These are phyloP conservation scores for Drechslerella coelobrocha DNA, from an alignment of 2,329 filamentous ascomycete genomes.

Conservation along the genomic window DNA sequence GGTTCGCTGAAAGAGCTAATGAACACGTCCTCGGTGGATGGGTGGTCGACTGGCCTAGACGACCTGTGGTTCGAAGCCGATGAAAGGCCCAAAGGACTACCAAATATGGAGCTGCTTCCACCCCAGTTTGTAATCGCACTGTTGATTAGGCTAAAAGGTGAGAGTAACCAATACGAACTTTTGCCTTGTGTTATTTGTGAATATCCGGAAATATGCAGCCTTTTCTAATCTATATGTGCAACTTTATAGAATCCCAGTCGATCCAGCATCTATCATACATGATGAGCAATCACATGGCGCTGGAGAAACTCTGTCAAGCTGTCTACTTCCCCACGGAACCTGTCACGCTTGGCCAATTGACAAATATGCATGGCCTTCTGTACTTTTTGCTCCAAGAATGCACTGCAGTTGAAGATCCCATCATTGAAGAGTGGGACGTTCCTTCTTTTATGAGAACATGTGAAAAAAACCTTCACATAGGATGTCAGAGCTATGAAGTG, in stretches of 20 bases:
- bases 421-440: conserved; percentile 34
- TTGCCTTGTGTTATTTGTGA: background rate
- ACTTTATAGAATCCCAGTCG: conserved; percentile 29
- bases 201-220: background rate
- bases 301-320: conserved; percentile 42
- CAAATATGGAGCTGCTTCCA: conserved; percentile 37
- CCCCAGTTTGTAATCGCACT: conserved; percentile 36
- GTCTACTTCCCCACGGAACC: conserved; percentile 48
- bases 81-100: conserved; percentile 29
- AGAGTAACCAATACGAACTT: background rate
- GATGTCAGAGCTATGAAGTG: conserved; percentile 48
- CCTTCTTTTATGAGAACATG: conserved; percentile 20
- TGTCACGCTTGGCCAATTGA: conserved; percentile 38
- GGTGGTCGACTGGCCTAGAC: conserved; percentile 31
- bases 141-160: conserved; percentile 34
- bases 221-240: background rate
- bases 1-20: conserved; percentile 46
- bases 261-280: conserved; percentile 39
- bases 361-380: conserved; percentile 44
- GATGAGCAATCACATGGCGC: conserved; percentile 39
- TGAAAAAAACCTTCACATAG: conserved; percentile 45
- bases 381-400: conserved; percentile 39
- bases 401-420: conserved; percentile 27
- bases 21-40: conserved; percentile 39
- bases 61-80: conserved; percentile 44